Evolutionary conservation across 169 alveolate genomes (phyloP).

Genomic region (Cryptosporidium sp.): DNA sequence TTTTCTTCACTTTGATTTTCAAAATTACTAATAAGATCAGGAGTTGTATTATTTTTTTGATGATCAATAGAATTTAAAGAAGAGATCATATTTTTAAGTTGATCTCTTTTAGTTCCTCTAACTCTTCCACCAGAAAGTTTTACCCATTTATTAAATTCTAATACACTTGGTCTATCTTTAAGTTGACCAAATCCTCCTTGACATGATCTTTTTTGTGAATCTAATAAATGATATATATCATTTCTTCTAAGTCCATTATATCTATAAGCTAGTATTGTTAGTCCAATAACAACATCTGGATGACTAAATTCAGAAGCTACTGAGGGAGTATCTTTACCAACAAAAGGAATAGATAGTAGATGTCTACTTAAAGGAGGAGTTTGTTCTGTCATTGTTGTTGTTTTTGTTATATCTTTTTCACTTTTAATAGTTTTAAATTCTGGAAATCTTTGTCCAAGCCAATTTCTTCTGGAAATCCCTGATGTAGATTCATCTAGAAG

Average conservation of each 20-base stretch:
- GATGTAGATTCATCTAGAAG: slow-evolving; percentile 31
- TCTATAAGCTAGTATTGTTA: slow-evolving; percentile 88
- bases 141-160: slow-evolving; percentile 78
- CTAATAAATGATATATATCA: slow-evolving; percentile 83
- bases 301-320: slow-evolving; percentile 92
- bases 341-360: slow-evolving; percentile 91
- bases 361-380: slow-evolving; percentile 80
- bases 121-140: slow-evolving; percentile 80
- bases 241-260: slow-evolving; percentile 89
- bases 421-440: background rate
- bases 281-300: slow-evolving; percentile 91
- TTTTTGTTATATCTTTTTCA: no score
- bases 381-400: background rate
- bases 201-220: slow-evolving; percentile 34
- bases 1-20: slow-evolving; percentile 67
- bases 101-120: slow-evolving; percentile 79
- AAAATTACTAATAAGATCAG: background rate
- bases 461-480: slow-evolving; percentile 13
- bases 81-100: slow-evolving; percentile 74
- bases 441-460: slow-evolving; percentile 27
- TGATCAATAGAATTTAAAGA: slow-evolving; percentile 9
- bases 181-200: slow-evolving; percentile 59
- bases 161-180: slow-evolving; percentile 43
- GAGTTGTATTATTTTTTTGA: no score
- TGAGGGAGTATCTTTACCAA: slow-evolving; percentile 93